Evolutionary conservation across 352 stramenopile genomes (phyloP), one percentile per base, ranked within the genome.

Genomic region (Phytophthora fragariaefolia): DNA sequence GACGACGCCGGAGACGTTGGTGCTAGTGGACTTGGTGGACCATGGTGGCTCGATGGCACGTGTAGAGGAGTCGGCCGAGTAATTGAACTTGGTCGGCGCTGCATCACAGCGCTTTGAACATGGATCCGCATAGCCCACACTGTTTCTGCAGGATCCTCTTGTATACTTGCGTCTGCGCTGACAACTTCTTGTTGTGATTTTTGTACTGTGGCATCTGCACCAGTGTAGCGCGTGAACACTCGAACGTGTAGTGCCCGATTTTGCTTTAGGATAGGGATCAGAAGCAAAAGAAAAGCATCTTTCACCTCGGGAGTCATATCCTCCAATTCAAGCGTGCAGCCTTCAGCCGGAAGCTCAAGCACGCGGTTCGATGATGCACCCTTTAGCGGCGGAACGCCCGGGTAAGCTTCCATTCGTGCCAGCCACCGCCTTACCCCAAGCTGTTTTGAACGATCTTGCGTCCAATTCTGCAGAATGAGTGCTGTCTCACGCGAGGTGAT

Each of bases 241-340:
- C 82, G 81, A 1, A 94, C 79, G 15, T 76, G 71, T 4, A 89
- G 34, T 1, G 66, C 47, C 20, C 45, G 49, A 18, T 90, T 90
- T 55, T 82, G 77, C 61, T 80, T 78, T 20, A 94, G 54, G 10
- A 94, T 78, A 5, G 85, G 85, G 13, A 92, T 70, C 2, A 94
- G 45, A 15, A 94, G 74, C 58, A 94, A 64, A 1, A 76, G 58
- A 60, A 94, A 91, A 17, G 83, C 85, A 48, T 94, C 80, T 28
- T 94, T 94, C 26, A 91, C 85, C 34, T 92, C 82, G 1, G 66
- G 45, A 28, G 81, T 89, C 73, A 94, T 80, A 10, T 83, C 55
- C 50, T 82, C 67, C 32, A 91, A 58, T 49, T 83, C 75, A 2
- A 89, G 71, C 12, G 76, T 88, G 36, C 69, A 76, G 0, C 74